Base-by-base conservation (phyloP, 2,329 filamentous ascomycete genomes). In the Fusarium sp. region DNA sequence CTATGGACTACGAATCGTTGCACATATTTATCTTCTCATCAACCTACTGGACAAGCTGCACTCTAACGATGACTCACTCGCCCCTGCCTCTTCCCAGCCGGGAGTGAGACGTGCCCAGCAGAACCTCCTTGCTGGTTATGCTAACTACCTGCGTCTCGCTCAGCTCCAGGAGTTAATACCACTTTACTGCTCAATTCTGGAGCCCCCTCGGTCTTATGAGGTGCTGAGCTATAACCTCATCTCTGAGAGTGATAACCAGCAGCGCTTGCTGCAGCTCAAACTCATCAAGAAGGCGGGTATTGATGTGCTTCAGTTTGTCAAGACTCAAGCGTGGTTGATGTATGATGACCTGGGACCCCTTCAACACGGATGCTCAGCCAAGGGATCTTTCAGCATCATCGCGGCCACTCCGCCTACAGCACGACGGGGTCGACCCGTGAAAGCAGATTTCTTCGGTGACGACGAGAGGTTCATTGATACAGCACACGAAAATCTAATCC, bases 101-200 rank as follows among this genome's bases (percentile, higher is more conserved):
- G 72, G 73, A 20, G 72, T 72, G 55, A 78, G 80, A 34, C 81
- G 83, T 52, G 85, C 84, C 16, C 86, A 90, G 69, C 91, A 97
- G 74, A 93, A 92, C 73, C 88, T 95, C 46, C 83, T 97, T 53
- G 89, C 91, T 1, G 90, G 88, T 6, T 98, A 98, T 77, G 91
- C 97, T 57, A 91, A 92, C 72, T 90, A 92, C 64, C 81, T 99
- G 37, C 89, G 92, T 42, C 84, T 91, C 46, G 87, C 88, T 16
- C 88, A 89, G 34, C 88, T 96, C 56, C 88, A 91, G 62, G 90
- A 95, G 66, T 81, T 96, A 41, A 91, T 97, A 57, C 94, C 96
- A 1, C 83, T 97, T 1, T 99, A 99, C 78, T 94, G 92, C 66
- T 93, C 93, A 10, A 90, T 93, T 72, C 83, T 99, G 13, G 84